Conservation (phyloP, 176 grass and related monocot genomes). For the Saccharum officinarum region DNA sequence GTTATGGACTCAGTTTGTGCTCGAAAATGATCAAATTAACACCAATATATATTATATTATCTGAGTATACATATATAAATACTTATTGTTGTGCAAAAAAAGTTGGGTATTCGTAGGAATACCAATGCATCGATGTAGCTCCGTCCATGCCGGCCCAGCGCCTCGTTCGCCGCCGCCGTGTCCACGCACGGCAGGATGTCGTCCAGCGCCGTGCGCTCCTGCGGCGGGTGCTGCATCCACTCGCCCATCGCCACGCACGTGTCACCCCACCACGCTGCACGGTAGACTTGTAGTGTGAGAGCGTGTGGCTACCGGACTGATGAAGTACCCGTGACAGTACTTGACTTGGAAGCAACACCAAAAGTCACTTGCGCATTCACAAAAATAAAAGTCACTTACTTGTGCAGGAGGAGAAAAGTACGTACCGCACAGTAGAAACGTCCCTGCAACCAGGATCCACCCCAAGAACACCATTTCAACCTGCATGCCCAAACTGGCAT, state of each 20-base stretch:
- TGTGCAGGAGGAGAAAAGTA: slow-evolving; percentile 82
- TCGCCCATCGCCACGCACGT: slow-evolving; percentile 64
- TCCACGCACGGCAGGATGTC: slow-evolving; percentile 71
- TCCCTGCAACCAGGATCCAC: slow-evolving; percentile 71
- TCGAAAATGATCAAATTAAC: no score
- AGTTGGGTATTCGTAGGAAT: no score
- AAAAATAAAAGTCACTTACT: no score
- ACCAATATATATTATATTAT: no score
- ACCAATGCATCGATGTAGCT: no score
- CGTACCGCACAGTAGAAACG: slow-evolving; percentile 61
- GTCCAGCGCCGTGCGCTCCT: slow-evolving; percentile 57
- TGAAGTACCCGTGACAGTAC: neutral
- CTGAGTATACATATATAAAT: no score
- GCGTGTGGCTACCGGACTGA: neutral
- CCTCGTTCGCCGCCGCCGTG: slow-evolving; percentile 37
- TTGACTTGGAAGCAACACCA: neutral
- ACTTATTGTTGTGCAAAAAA: no score
- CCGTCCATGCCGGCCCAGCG: slow-evolving; percentile 44
- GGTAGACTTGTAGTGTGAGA: neutral
- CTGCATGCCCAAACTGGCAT: slow-evolving; percentile 36
- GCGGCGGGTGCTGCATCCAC: slow-evolving; percentile 57
- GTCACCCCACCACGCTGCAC: slow-evolving; percentile 56
- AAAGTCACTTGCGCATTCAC: no score
- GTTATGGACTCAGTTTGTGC: no score
- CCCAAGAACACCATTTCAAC: slow-evolving; percentile 59